These are phyloP conservation scores for Nothopassalora personata DNA, from an alignment of 2,329 filamentous ascomycete species.

Conservation along the genomic window DNA sequence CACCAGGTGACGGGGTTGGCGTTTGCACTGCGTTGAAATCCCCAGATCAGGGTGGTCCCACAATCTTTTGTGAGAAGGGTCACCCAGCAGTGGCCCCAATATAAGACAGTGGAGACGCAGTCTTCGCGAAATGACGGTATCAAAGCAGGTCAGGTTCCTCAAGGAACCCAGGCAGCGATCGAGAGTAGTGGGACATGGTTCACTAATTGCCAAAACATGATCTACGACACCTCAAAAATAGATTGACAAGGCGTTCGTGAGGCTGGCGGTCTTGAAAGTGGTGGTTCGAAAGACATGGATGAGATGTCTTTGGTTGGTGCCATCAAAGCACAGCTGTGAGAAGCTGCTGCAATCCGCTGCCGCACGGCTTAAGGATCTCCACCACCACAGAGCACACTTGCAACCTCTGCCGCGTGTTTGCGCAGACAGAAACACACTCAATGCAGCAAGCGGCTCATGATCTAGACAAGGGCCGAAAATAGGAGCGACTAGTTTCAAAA, in stretches of 20 bases:
- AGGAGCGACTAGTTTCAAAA: not conserved
- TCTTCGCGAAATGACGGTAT: slow-evolving; percentile 1
- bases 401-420: not conserved
- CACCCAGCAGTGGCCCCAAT: not conserved
- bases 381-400: not conserved
- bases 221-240: slow-evolving; percentile 1
- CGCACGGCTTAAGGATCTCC: not conserved
- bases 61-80: not conserved
- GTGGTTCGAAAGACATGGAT: not conserved
- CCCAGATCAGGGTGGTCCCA: not conserved
- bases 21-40: not conserved
- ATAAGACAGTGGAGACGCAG: not conserved
- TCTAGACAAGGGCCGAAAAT: not conserved
- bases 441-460: not conserved
- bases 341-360: not conserved
- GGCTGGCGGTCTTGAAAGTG: not conserved
- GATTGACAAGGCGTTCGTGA: not conserved
- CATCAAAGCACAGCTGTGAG: not conserved
- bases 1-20: not conserved
- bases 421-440: not conserved
- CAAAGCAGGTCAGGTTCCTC: slow-evolving; percentile 1
- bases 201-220: not conserved
- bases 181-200: not conserved
- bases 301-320: not conserved
- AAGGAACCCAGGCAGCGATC: slow-evolving; percentile 2